phyloP scores from a whole-genome alignment of 257 asterid species.

The Orobanche coerulescens region DNA sequence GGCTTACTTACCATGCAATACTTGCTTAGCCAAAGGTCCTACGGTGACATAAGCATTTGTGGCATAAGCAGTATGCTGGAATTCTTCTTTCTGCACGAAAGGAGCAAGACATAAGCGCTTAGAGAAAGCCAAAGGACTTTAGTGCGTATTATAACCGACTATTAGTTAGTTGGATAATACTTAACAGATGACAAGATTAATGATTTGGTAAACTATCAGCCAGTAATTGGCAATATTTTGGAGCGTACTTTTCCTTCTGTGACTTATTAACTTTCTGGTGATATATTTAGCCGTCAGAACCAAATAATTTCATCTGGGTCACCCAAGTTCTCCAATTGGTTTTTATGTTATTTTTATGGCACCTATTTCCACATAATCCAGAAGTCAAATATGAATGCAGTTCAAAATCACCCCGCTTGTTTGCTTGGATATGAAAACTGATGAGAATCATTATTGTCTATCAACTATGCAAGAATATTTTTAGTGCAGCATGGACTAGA shows the following conservation, averaged over 20 bases:
- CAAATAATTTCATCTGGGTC: background rate
- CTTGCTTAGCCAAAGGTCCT: constrained; percentile 78
- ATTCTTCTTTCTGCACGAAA: constrained; percentile 85
- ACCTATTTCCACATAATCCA: background rate
- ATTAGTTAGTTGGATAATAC: background rate
- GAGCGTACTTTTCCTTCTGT: background rate
- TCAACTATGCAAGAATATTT: constrained; percentile 12
- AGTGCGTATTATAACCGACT: background rate
- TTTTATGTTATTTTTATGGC: background rate
- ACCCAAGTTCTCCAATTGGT: background rate
- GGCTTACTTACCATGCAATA: constrained; percentile 56
- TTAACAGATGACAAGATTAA: background rate
- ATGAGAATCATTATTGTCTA: background rate
- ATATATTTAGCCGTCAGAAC: background rate
- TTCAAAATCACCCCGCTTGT: background rate
- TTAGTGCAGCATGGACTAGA: background rate
- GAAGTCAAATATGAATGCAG: constrained; percentile 13
- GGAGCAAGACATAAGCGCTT: constrained; percentile 1
- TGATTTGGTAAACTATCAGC: constrained; percentile 4
- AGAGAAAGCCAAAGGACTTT: constrained; percentile 1
- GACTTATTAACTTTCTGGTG: background rate
- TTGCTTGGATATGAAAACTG: background rate
- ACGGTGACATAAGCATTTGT: constrained; percentile 86
- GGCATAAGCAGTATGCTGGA: constrained; percentile 88
- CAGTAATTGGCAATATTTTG: background rate